phyloP scores from a whole-genome alignment of 1,139 yeast genomes.

The Saccharomyces pastorianus region DNA sequence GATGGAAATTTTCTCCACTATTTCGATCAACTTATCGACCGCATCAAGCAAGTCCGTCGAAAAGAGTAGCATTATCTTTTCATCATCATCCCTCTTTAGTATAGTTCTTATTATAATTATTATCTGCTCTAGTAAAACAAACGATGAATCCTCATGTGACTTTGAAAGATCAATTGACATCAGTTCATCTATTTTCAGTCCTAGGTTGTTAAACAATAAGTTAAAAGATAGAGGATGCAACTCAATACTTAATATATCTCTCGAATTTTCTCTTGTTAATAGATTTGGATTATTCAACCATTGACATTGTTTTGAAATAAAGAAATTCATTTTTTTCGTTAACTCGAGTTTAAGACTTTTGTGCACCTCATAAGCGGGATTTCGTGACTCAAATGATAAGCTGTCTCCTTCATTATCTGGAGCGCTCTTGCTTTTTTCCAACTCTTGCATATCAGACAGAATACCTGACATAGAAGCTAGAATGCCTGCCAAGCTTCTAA shows the following conservation, averaged over 20 bases:
- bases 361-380: conserved; percentile 17
- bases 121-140: conserved; percentile 35
- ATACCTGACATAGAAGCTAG: conserved; percentile 54
- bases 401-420: conserved; percentile 13
- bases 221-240: conserved; percentile 38
- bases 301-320: conserved; percentile 36
- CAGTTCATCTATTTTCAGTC: conserved; percentile 15
- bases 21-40: conserved; percentile 33
- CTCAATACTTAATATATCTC: conserved; percentile 41
- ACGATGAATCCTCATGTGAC: conserved; percentile 17
- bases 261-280: conserved; percentile 43
- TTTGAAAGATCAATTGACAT: conserved; percentile 22
- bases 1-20: conserved; percentile 32
- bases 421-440: conserved; percentile 13
- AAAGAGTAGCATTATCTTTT: conserved; percentile 32
- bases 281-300: conserved; percentile 45
- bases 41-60: conserved; percentile 35
- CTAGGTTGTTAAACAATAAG: conserved; percentile 31
- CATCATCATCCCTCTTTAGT: conserved; percentile 35
- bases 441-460: conserved; percentile 35
- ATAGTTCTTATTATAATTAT: conserved; percentile 37
- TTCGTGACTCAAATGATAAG: conserved; percentile 1
- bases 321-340: conserved; percentile 42
- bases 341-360: conserved; percentile 32
- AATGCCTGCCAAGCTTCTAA: conserved; percentile 55